phyloP scores from a whole-genome alignment of 805 yeast species.

The Metschnikowia lunata region DNA sequence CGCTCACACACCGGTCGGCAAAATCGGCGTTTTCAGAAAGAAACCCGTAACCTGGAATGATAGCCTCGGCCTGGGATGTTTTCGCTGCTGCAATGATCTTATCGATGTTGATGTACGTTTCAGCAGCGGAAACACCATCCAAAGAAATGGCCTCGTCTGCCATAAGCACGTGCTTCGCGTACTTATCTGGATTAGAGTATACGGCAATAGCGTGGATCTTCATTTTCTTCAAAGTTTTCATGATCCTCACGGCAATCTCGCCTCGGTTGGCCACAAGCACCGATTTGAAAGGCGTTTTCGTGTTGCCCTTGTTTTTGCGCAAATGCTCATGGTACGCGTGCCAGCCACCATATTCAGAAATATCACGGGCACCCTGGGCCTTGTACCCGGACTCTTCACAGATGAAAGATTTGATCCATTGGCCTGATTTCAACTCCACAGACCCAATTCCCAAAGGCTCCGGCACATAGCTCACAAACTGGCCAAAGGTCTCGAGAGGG shows the following conservation, averaged over 20 bases:
- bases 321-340: constrained; percentile 51
- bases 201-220: constrained; percentile 80
- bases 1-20: constrained; percentile 78
- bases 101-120: constrained; percentile 82
- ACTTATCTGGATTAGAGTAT: constrained; percentile 85
- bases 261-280: constrained; percentile 97
- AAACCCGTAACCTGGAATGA: constrained; percentile 97
- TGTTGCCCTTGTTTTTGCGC: constrained; percentile 22
- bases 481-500: constrained; percentile 75
- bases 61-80: constrained; percentile 83
- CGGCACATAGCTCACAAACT: constrained; percentile 83
- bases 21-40: constrained; percentile 94
- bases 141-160: constrained; percentile 83
- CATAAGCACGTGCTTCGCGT: constrained; percentile 76
- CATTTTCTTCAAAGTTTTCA: constrained; percentile 78
- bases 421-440: constrained; percentile 75
- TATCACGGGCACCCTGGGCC: constrained; percentile 67
- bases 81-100: constrained; percentile 86
- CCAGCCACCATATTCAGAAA: constrained; percentile 91
- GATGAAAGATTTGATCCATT: constrained; percentile 86
- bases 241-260: constrained; percentile 94
- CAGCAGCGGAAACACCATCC: constrained; percentile 81
- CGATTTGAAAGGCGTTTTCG: constrained; percentile 61
- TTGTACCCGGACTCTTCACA: constrained; percentile 89
- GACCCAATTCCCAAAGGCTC: constrained; percentile 94